Evolutionary conservation across 2,329 filamentous ascomycete species (phyloP), one percentile per base, ranked within the genome.

Genomic region (Aspergillus chevalieri): DNA sequence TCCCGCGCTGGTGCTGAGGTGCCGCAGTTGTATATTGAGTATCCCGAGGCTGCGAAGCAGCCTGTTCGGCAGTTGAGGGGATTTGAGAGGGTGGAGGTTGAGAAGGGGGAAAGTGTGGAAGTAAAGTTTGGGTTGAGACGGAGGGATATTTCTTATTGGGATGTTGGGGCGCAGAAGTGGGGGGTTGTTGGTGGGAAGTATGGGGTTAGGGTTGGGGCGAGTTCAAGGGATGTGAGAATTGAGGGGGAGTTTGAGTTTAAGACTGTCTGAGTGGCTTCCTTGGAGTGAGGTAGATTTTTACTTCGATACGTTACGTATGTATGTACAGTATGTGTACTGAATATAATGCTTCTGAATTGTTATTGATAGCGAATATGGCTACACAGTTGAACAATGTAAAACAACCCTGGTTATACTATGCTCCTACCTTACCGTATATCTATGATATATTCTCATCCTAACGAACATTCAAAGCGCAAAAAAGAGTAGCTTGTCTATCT

Each of bases 1-100:
- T 47, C 54, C 0, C 56, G 70, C 1, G 60, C 64, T 17, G 80
- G 78, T 14, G 72, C 74, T 2, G 71, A 76, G 6, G 76, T 83
- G 1, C 69, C 77, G 3, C 80, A 84, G 63, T 66, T 84, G 4
- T 83, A 83, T 58, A 63, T 83, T n/a, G 60, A 59, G 1, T 69
- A 76, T 59, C 76, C 69, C 66, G 61, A 51, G 1, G 50, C 41
- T 1, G 58, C 49, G 1, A 49, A 21, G 14, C 47, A n/a, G 21
- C 47, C 41, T 48, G 63, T 57, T 28, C 53, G 58, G 49, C 73
- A 77, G 56, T 68, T 80, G 4, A 69, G 77, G 55, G 78, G 68
- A 45, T 82, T 82, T 52, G 70, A 77, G 6, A 81, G 81, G 62
- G 58, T 77, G 2, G 53, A 57, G 1, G 61, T 82, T 1, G 56